Evolutionary conservation across 768 basidiomycete species (phyloP), one percentile per base, ranked within the genome.

Genomic region (Auriscalpium microsporum): DNA sequence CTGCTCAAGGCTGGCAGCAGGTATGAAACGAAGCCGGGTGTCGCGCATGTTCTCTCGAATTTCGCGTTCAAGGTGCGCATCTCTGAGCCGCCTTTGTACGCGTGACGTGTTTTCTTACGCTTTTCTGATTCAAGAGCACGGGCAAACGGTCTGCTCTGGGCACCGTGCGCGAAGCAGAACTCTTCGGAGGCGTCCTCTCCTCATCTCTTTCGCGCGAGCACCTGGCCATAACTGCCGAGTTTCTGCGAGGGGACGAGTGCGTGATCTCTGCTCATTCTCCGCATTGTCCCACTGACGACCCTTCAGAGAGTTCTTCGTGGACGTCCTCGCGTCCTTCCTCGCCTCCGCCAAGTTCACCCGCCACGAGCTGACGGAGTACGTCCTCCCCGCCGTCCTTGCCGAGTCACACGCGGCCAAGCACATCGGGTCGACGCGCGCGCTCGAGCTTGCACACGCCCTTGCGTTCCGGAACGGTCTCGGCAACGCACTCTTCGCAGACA

Each of bases 381-480:
- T 92, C 45, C 71, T 80, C 4, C 87, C 86, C 21, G 72, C 83
- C 50, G 78, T 94, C 57, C 78, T 80, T 52, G 76, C 81, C 54
- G 95, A 98, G 66, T 73, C 84, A 46, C 69, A 77, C 40, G 73
- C 80, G 21, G 88, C 84, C 13, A 67, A 73, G 46, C 69, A 75
- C 48, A 75, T 87, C 56, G 83, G 91, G 8, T 75, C 78, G 21
- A 78, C 80, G 1, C 76, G 78, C 63, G 94, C 94, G 44, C 59
- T 98, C 55, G 95, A 99, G 65, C 74, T 86, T 38, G 94, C 93
- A 4, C 95, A 98, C 69, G 71, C 80, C 45, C 76, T 94, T 56
- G 94, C 95, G 45, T 99, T 98, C 88, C 92, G 94, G 65, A 78
- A 76, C 45, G 95, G 95, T 14, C 92, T 98, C 64, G 95, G 95